Conservation (phyloP, 2,329 filamentous ascomycete genomes). For the Verticillium dahliae region DNA sequence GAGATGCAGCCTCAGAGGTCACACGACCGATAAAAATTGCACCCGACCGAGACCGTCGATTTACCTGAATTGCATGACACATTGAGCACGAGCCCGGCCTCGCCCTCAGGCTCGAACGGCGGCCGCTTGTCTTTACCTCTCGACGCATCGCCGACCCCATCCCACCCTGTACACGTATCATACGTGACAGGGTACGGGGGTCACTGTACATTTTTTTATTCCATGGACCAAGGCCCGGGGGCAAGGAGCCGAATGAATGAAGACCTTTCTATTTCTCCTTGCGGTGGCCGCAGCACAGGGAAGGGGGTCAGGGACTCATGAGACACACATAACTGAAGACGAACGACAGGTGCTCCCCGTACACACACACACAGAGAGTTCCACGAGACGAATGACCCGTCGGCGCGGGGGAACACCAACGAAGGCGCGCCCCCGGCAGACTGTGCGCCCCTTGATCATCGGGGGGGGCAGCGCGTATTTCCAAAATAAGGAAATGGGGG, state of each 20-base stretch:
- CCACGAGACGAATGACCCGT: not conserved
- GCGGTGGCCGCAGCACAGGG: not conserved
- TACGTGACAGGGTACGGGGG: not conserved
- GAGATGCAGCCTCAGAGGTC: slow-evolving; percentile 44
- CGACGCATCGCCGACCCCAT: not conserved
- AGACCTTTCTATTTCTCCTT: not conserved
- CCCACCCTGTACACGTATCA: not conserved
- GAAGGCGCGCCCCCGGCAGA: not conserved
- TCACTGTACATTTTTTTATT: not conserved
- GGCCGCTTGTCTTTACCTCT: not conserved
- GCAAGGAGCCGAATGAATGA: not conserved
- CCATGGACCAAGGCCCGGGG: not conserved
- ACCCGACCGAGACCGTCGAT: not conserved
- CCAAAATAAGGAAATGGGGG: not conserved
- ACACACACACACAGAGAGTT: not conserved
- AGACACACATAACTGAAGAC: not conserved
- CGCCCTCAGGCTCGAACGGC: not conserved
- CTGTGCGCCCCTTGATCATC: not conserved
- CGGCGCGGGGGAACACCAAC: not conserved
- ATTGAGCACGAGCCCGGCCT: not conserved
- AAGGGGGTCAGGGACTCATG: not conserved
- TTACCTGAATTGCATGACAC: not conserved
- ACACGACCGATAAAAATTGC: slow-evolving; percentile 20
- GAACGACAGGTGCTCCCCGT: not conserved
- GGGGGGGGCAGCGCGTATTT: too few species aligned